Evolutionary conservation across 139 green algal genomes (phyloP).

Genomic region (Chlamydomonas applanata): DNA sequence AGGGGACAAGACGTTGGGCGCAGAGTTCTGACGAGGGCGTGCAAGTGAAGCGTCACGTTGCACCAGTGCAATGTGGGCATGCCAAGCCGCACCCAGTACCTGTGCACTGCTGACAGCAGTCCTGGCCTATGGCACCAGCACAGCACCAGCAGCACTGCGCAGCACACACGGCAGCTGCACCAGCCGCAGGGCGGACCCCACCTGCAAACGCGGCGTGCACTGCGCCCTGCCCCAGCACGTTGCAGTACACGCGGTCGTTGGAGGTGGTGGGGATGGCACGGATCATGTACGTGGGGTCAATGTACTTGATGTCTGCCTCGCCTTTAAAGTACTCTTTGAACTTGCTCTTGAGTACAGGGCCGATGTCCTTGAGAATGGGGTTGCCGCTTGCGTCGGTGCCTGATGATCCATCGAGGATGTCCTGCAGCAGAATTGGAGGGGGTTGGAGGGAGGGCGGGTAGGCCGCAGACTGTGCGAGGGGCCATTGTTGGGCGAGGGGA

Average conservation of each 20-base stretch:
- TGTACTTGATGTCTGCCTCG: slow-evolving; percentile 36
- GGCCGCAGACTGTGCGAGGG: slow-evolving; percentile 35
- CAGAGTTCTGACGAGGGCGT: no score
- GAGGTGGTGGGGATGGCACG: slow-evolving; percentile 86
- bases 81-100: no score
- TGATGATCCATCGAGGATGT: slow-evolving; percentile 33
- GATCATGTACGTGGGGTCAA: slow-evolving; percentile 88
- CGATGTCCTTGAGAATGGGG: slow-evolving; percentile 84
- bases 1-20: no score
- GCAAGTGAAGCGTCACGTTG: no score
- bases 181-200: slow-evolving; percentile 69
- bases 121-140: not conserved
- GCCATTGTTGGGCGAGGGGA: slow-evolving; percentile 40
- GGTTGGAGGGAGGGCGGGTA: no score
- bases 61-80: no score
- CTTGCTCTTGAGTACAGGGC: slow-evolving; percentile 68
- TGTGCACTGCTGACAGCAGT: no score
- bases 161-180: slow-evolving; percentile 13
- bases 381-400: slow-evolving; percentile 88
- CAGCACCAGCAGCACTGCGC: slow-evolving; percentile 1
- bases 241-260: slow-evolving; percentile 91
- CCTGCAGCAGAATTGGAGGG: slow-evolving; percentile 21
- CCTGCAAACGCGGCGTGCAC: slow-evolving; percentile 93
- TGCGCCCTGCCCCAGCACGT: slow-evolving; percentile 89
- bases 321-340: slow-evolving; percentile 74